A percentile compares a stretch with the other conserved stretches of the same genome.
phyloP scores from a whole-genome alignment of 1,139 yeast species.

The Scheffersomyces quercinus region DNA sequence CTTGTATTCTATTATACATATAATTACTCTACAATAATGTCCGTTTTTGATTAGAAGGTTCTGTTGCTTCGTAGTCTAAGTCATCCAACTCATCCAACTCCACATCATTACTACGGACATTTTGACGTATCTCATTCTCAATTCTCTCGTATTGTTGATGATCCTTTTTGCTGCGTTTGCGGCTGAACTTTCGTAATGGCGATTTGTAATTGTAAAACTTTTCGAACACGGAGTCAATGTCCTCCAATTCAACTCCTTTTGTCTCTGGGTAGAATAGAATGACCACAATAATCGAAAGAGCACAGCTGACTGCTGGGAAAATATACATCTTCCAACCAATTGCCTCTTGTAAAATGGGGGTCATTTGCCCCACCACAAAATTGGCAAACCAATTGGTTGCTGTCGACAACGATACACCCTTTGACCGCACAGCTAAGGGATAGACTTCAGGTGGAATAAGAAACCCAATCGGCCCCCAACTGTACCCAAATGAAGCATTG shows the following conservation, averaged over 20 bases:
- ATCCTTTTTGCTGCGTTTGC: neutral
- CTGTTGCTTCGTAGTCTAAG: neutral
- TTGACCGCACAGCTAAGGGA: constrained; percentile 54
- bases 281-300: constrained; percentile 45
- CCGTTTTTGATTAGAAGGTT: neutral
- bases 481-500: constrained; percentile 55
- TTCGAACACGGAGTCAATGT: constrained; percentile 70
- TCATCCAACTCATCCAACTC: constrained; percentile 4
- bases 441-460: constrained; percentile 56
- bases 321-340: constrained; percentile 54
- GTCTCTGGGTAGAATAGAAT: constrained; percentile 55
- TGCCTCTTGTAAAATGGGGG: constrained; percentile 48
- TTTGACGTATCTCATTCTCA: neutral
- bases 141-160: neutral
- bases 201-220: constrained; percentile 30
- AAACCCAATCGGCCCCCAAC: constrained; percentile 62
- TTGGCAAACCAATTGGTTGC: constrained; percentile 59
- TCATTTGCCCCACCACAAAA: constrained; percentile 55
- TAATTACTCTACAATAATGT: neutral
- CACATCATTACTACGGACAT: neutral
- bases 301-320: constrained; percentile 49
- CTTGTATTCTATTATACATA: too few relatives aligned
- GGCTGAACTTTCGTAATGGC: constrained; percentile 3
- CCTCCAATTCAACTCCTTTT: constrained; percentile 54
- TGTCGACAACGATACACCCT: constrained; percentile 55